Evolutionary conservation across 768 basidiomycete species (phyloP).

Genomic region (Heimioporus sp.): DNA sequence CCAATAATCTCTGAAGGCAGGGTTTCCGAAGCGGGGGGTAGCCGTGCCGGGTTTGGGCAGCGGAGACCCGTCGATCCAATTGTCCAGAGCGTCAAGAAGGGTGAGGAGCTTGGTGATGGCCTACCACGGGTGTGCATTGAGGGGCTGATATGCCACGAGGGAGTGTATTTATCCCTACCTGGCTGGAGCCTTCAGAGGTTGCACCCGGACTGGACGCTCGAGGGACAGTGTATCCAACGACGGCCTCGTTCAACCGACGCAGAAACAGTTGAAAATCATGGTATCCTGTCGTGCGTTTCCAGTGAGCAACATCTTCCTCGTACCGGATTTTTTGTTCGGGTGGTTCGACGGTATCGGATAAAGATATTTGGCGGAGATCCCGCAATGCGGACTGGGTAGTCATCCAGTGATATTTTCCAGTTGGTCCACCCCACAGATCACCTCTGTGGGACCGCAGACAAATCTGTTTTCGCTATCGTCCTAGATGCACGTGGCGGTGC

Average conservation of each 20-base stretch:
- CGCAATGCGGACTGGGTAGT: constrained; percentile 14
- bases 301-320: constrained; percentile 72
- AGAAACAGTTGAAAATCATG: constrained; percentile 74
- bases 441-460: too few relatives aligned
- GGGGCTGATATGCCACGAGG: background rate
- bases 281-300: constrained; percentile 72
- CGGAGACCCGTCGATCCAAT: constrained; percentile 83
- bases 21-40: constrained; percentile 87
- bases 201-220: constrained; percentile 15
- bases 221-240: constrained; percentile 63
- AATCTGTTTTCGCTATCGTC: too few relatives aligned
- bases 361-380: constrained; percentile 31
- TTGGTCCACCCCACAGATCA: background rate
- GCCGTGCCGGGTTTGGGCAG: constrained; percentile 47
- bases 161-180: constrained; percentile 14
- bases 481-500: background rate
- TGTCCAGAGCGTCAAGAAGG: constrained; percentile 64
- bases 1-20: constrained; percentile 82
- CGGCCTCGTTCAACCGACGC: constrained; percentile 71
- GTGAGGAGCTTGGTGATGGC: constrained; percentile 45
- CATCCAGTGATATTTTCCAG: constrained; percentile 7
- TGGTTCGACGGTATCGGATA: constrained; percentile 13
- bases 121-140: constrained; percentile 30
- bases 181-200: constrained; percentile 2
- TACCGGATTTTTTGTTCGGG: constrained; percentile 61